Conservation (phyloP, 2,329 filamentous ascomycete genomes). For the Orbilia quercus region DNA sequence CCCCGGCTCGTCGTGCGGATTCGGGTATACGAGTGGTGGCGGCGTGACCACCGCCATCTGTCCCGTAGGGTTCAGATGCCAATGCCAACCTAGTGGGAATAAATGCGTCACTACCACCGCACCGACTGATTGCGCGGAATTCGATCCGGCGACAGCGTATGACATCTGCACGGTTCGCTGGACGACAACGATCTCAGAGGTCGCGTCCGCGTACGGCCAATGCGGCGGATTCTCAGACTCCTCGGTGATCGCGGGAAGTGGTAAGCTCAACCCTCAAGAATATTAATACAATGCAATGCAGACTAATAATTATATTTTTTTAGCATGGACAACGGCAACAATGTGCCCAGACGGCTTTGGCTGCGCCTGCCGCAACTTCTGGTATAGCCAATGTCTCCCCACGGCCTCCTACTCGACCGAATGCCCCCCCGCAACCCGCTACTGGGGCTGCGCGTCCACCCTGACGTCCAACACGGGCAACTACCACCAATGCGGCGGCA, state of each 20-base stretch:
- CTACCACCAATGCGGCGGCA: conserved; percentile 37
- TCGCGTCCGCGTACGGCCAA: conserved; percentile 41
- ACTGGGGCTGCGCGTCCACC: conserved; percentile 44
- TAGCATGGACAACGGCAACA: conserved; percentile 45
- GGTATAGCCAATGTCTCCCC: conserved; percentile 48
- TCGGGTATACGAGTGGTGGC: conserved; percentile 30
- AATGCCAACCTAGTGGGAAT: conserved; percentile 35
- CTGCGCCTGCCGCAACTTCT: conserved; percentile 49
- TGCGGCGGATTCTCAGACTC: conserved; percentile 46
- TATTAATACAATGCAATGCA: neutral
- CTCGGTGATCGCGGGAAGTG: conserved; percentile 40
- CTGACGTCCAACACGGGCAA: conserved; percentile 15
- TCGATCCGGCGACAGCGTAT: conserved; percentile 22
- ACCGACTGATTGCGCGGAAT: conserved; percentile 17
- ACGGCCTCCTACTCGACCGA: conserved; percentile 31
- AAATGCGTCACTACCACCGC: conserved; percentile 31
- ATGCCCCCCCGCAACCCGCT: conserved; percentile 30
- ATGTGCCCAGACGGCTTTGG: conserved; percentile 40
- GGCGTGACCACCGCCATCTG: conserved; percentile 39
- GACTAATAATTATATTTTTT: neutral
- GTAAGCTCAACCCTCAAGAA: too few relatives aligned
- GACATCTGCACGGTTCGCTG: conserved; percentile 32
- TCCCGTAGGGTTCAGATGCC: conserved; percentile 39
- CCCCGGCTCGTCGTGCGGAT: conserved; percentile 39
- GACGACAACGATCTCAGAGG: conserved; percentile 43